A percentile compares a stretch with the other conserved stretches of the same genome.
Conservation (phyloP, 2,329 filamentous ascomycete species). For the Hawksworthiomyces lignivorus region DNA sequence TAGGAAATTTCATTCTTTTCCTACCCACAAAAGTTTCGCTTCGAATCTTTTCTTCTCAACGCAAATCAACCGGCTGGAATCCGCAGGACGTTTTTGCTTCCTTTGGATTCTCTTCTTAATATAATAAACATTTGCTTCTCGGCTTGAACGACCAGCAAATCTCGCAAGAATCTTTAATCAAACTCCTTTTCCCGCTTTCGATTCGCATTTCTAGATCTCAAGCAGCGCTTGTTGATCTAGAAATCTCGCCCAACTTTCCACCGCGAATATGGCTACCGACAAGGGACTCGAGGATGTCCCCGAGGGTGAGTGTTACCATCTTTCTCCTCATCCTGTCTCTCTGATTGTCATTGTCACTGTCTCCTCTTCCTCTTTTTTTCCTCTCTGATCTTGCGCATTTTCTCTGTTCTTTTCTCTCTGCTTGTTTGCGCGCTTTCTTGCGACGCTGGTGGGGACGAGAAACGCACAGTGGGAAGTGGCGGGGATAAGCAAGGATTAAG, state of each 20-base stretch:
- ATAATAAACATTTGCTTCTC: slow-evolving; percentile 13
- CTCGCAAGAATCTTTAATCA: slow-evolving; percentile 27
- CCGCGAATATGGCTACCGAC: slow-evolving; percentile 96
- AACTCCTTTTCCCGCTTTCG: slow-evolving; percentile 24
- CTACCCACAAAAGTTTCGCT: too few relatives aligned
- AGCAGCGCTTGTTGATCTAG: slow-evolving; percentile 72
- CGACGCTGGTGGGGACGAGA: too few relatives aligned
- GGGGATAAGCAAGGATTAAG: too few relatives aligned
- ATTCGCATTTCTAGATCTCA: slow-evolving; percentile 63
- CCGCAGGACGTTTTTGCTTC: slow-evolving; percentile 19
- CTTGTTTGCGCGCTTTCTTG: too few relatives aligned
- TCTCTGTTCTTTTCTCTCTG: too few relatives aligned
- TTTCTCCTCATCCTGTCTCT: not conserved
- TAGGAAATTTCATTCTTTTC: too few relatives aligned
- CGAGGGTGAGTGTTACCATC: slow-evolving; percentile 69
- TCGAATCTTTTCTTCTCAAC: slow-evolving; percentile 19
- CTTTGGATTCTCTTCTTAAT: slow-evolving; percentile 6
- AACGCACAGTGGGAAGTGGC: too few relatives aligned
- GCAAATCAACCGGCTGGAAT: slow-evolving; percentile 15
- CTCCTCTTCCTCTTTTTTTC: not conserved
- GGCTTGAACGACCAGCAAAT: slow-evolving; percentile 23
- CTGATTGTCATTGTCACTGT: not conserved
- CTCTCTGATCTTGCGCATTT: too few relatives aligned
- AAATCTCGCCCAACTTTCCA: slow-evolving; percentile 44
- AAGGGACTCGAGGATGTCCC: slow-evolving; percentile 98